A percentile compares a stretch with the other conserved stretches of the same genome.
phyloP scores from a whole-genome alignment of 2,329 filamentous ascomycete genomes.

The Ilyonectria sp. region DNA sequence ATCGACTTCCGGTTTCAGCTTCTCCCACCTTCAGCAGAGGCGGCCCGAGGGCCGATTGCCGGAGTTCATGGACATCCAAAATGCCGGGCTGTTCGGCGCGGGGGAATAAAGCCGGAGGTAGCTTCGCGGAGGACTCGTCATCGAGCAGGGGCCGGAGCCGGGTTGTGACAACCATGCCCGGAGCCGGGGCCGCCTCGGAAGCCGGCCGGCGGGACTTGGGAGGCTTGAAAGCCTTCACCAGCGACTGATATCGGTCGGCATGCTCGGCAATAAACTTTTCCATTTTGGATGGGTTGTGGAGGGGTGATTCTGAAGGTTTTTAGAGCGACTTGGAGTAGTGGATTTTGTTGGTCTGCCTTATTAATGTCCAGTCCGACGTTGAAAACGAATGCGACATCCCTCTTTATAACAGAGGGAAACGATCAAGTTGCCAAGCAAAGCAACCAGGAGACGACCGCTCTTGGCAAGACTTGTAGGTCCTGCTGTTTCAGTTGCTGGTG shows the following conservation, averaged over 20 bases:
- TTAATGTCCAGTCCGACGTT: background rate
- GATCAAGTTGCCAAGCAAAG: background rate
- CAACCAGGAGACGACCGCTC: background rate
- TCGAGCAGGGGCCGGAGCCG: conserved; percentile 55
- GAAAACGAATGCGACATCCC: background rate
- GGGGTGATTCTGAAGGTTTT: background rate
- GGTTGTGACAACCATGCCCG: conserved; percentile 55
- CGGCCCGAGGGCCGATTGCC: conserved; percentile 49
- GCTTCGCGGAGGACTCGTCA: conserved; percentile 51
- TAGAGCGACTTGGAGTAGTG: background rate
- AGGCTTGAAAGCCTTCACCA: background rate
- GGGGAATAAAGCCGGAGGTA: conserved; percentile 48
- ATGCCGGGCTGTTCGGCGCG: conserved; percentile 41
- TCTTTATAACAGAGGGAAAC: background rate
- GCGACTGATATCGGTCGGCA: background rate
- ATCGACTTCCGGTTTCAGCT: background rate
- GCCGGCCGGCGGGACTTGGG: conserved; percentile 32
- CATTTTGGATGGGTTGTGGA: background rate
- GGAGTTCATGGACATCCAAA: conserved; percentile 57
- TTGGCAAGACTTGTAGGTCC: background rate
- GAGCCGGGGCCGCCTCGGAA: conserved; percentile 30
- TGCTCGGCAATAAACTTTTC: background rate
- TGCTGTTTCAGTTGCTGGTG: background rate
- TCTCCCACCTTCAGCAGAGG: conserved; percentile 50
- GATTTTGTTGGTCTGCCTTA: background rate